Percentiles rank a stretch among this genome's conserved stretches.
phyloP scores from a whole-genome alignment of 805 yeast species.

The Cephaloascus fragrans region DNA sequence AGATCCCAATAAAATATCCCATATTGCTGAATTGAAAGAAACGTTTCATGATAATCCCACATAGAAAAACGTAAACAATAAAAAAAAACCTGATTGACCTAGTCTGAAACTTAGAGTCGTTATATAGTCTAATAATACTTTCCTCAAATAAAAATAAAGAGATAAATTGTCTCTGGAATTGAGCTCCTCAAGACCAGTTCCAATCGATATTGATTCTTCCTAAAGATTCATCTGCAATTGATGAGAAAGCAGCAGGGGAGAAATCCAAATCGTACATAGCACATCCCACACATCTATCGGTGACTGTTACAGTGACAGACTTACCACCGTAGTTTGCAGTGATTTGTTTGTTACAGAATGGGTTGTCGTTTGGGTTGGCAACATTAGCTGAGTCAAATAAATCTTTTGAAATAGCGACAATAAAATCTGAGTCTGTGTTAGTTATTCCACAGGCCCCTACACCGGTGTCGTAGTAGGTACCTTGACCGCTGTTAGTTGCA shows the following conservation, averaged over 20 bases:
- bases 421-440: constrained; percentile 19
- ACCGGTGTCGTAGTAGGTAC: constrained; percentile 27
- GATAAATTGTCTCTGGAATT: too few species aligned
- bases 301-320: constrained; percentile 28
- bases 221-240: constrained; percentile 24
- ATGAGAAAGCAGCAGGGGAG: constrained; percentile 26
- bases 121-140: too few species aligned
- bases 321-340: constrained; percentile 24
- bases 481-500: constrained; percentile 18
- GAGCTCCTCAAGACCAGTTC: too few species aligned
- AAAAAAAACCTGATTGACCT: too few species aligned
- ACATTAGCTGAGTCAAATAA: constrained; percentile 23
- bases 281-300: constrained; percentile 31
- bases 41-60: too few species aligned
- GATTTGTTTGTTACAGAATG: constrained; percentile 28
- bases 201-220: constrained; percentile 31
- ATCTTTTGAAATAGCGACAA: constrained; percentile 26
- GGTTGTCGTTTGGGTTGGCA: constrained; percentile 1
- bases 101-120: too few species aligned
- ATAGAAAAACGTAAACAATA: too few species aligned
- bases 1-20: too few species aligned
- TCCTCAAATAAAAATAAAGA: too few species aligned
- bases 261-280: constrained; percentile 24
- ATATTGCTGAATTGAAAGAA: too few species aligned
- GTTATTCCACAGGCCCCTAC: constrained; percentile 30